These are phyloP conservation scores for Arthroderma sp. DNA, from an alignment of 2,329 filamentous ascomycete genomes.

Conservation along the genomic window DNA sequence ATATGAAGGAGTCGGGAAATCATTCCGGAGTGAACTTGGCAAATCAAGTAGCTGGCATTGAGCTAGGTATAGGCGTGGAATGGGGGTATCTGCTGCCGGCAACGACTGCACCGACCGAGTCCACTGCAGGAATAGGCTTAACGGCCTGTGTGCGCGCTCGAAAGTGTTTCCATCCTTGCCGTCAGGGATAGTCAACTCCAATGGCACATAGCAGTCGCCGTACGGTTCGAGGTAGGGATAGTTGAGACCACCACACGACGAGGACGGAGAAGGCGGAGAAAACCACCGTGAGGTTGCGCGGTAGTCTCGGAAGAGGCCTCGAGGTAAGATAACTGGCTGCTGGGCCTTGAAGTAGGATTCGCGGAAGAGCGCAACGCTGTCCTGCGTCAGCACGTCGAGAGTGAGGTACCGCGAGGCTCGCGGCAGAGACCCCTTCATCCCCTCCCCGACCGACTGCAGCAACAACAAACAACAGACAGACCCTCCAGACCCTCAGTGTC, in stretches of 20 bases:
- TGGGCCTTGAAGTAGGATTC: conserved; percentile 42
- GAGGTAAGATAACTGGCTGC: conserved; percentile 42
- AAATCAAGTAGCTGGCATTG: conserved; percentile 64
- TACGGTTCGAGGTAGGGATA: conserved; percentile 36
- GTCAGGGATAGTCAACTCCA: conserved; percentile 41
- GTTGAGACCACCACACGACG: conserved; percentile 26
- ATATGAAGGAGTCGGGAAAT: conserved; percentile 56
- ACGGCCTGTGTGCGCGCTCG: conserved; percentile 36
- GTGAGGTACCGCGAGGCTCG: conserved; percentile 9
- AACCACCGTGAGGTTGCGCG: conserved; percentile 54
- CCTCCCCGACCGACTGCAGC: not conserved
- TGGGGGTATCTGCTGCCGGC: conserved; percentile 15
- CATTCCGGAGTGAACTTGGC: conserved; percentile 48
- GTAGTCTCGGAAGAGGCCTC: conserved; percentile 32
- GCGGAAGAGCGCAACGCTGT: conserved; percentile 39
- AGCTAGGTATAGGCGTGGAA: conserved; percentile 63
- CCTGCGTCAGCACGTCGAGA: conserved; percentile 23
- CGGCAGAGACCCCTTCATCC: no score
- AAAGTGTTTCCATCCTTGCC: conserved; percentile 22
- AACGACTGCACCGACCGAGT: conserved; percentile 18
- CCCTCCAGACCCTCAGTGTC: not conserved
- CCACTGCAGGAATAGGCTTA: conserved; percentile 54
- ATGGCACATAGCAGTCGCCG: conserved; percentile 41
- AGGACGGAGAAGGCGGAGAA: conserved; percentile 20
- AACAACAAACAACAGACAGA: not conserved